Evolutionary conservation across 441 rosid species (phyloP).

Genomic region (Populus hybrid): DNA sequence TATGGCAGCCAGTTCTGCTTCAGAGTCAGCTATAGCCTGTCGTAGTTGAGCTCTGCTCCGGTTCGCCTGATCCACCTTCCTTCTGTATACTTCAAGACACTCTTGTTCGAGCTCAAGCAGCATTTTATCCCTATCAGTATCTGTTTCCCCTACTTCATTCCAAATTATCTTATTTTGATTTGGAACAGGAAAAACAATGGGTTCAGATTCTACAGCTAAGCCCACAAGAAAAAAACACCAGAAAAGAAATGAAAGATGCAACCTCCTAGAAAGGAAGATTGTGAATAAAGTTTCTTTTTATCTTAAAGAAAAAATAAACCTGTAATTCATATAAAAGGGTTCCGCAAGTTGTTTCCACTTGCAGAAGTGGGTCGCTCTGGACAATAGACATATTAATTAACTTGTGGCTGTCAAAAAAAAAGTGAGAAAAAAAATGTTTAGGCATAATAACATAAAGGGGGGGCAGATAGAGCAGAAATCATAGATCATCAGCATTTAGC

Average conservation of each 20-base stretch:
- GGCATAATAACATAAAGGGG: not conserved
- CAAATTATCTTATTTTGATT: conserved; percentile 65
- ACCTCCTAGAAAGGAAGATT: not conserved
- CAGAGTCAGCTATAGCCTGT: conserved; percentile 78
- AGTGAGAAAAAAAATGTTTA: not conserved
- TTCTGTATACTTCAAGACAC: conserved; percentile 88
- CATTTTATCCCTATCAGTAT: conserved; percentile 78
- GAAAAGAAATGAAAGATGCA: not conserved
- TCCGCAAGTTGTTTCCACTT: conserved; percentile 74
- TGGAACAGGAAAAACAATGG: not conserved
- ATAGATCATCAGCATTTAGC: not conserved
- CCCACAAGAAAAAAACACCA: not conserved
- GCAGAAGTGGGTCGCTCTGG: conserved; percentile 52
- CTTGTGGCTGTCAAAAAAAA: conserved; percentile 18
- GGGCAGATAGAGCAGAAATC: not conserved
- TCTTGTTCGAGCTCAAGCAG: conserved; percentile 90
- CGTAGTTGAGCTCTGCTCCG: conserved; percentile 77
- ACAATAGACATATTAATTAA: conserved; percentile 41
- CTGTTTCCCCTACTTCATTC: conserved; percentile 98
- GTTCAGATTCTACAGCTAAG: not conserved
- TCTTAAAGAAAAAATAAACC: conserved; percentile 8
- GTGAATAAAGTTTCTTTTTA: not conserved
- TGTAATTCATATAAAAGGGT: conserved; percentile 53
- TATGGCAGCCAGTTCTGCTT: conserved; percentile 85
- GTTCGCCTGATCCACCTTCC: conserved; percentile 91